Base-by-base conservation (phyloP, 2,329 filamentous ascomycete species). In the Chaetomium strumarium region DNA sequence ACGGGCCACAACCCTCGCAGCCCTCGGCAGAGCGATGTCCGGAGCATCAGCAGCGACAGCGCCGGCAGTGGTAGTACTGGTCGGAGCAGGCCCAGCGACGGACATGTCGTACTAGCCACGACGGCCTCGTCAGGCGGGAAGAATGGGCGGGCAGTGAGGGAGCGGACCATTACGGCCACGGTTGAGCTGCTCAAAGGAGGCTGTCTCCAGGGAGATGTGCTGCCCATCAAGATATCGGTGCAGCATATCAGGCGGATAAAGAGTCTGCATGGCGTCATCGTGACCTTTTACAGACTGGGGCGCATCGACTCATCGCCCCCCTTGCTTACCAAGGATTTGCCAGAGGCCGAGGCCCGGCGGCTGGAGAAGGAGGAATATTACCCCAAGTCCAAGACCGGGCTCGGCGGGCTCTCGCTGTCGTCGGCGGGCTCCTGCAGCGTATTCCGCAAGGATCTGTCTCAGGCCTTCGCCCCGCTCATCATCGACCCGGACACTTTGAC, bases 401-500 rank as follows among this genome's bases (percentile, higher is more conserved):
- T 96, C 8, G 88, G 88, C 14, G 91, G 91, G 0, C 74, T 97
- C 29, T 95, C 91, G 1, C 76, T 97, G 38, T 89, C 88, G 1
- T 93, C 90, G 1, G 87, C 88, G 7, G 86, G 89, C 36, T 91
- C 90, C 2, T 92, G 84, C 66, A 93, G 91, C 67, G 80, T 93
- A n/a, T 97, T 96, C 67, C 86, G 93, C 49, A 97, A 97, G 67
- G 93, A 99, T 67, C 74, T 99, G 3, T 86, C 88, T 5, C 93
- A 99, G 67, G 85, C 87, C 1, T 90, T 95, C 52, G 86, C 88
- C 17, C 91, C 93, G 5, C 75, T 99, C 42, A 89, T 96, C 50
- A 85, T 97, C 49, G 86, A 97, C 63, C 92, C 91, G 0, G 73
- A 69, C 24, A 90, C 85, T 0, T 76, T 96, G 59, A 86, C 84